Evolutionary conservation across 2,329 filamentous ascomycete genomes (phyloP), one percentile per base, ranked within the genome.

Genomic region (Diaporthe caulivora): DNA sequence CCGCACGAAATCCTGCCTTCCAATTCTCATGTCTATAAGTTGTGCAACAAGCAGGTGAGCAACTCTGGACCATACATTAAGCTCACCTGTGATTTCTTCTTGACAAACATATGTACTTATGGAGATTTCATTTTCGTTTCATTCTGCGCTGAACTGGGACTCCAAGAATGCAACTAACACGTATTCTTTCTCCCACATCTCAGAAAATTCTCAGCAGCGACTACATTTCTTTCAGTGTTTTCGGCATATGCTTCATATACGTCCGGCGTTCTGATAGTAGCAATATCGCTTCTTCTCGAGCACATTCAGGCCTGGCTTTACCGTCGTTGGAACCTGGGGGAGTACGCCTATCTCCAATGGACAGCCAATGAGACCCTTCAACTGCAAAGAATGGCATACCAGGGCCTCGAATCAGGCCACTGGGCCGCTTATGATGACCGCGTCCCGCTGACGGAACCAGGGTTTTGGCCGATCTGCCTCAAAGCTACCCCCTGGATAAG

Each of bases 361-460:
- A 58, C 40, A 2, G 62, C 75, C 17, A 77, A 78, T 64, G 72
- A 71, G 13, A 78, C 75, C 0, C 54, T 80, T 18, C 79, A 81
- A 55, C 73, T 80, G 0, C 80, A 80, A 47, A 76, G 79, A 1
- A 75, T 80, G 10, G 78, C 77, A 2, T 77, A 81, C 62, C 79
- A 80, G 44, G 77, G 58, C 40, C n/a, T 62, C 40, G 24, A 1
- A 31, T 62, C 58, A 29, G 58, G 58, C 18, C 40, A 62, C 3
- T 62, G 58, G 40, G 31, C 58, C 26, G 17, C 9, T 47, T 31
- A 47, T 62, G 47, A 40, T 0, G 15, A 62, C 8, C n/a, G 4
- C 24, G 47, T 62, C 1, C 58, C 58, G 2, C 40, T 62, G 58
- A 47, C 58, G 3, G 17, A 47, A 15, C 13, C 24, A 13, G 58